Base-by-base conservation (phyloP, 192 early-diverging fungal species). In the Backusella sp. region DNA sequence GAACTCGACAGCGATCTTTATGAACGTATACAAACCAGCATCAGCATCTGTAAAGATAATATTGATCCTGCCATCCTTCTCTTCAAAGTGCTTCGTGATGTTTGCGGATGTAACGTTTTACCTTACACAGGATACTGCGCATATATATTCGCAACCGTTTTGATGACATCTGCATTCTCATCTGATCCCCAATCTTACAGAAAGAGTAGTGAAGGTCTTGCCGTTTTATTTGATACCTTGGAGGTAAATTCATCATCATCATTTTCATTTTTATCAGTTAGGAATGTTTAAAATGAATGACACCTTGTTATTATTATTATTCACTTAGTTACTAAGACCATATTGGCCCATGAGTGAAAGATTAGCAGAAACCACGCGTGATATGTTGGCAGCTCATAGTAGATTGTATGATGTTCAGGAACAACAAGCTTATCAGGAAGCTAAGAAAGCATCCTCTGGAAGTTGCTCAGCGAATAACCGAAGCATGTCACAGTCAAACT, bases 321-420 rank as follows among this genome's bases (percentile, higher is more conserved):
- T 65, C 34, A 32, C 15, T 28, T 59, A 80, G 66, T 30, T 65
- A 21, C 34, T 80, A 62, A 59, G 66, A 69, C 72, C 75, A 4
- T 76, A 76, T 28, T 80, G 79, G 79, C 75, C 75, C 14, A 70
- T 80, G 66, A 73, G 79, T 73, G 75, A 73, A 36, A 39, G 79
- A 41, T 39, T 80, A 44, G 62, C 73, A 6, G 39, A 59, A 19
- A 80, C 75, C 9, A 76, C 75, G 4, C 59, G 72, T 17, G 75
- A 80, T 30, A 44, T 80, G 32, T 35, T 76, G 19, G 49, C 32
- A 39, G 21, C 70, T 15, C 79, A 80, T 37, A 80, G 71, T 49
- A 32, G 75, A 35, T 28, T 80, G 35, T 80, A 80, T 68, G 66
- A 52, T n/a, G 39, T 53, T 21, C 62, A 73, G 56, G 49, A 41